phyloP scores from a whole-genome alignment of 306 rosid genomes.

The Styphnolobium japonicum region DNA sequence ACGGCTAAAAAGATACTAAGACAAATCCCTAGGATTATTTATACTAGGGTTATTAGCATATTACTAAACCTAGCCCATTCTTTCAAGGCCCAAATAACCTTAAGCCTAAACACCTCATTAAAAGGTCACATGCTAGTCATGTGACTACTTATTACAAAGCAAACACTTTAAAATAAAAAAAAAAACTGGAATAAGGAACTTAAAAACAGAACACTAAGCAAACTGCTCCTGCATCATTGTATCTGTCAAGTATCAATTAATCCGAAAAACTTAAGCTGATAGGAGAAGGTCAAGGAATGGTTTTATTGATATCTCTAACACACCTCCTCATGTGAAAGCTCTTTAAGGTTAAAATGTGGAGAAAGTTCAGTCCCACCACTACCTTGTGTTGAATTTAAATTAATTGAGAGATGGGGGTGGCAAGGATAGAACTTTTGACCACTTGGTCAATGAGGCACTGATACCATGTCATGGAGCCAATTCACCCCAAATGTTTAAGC shows the following conservation, averaged over 20 bases:
- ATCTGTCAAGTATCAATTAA: neutral
- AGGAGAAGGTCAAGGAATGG: neutral
- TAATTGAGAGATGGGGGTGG: conserved; percentile 3
- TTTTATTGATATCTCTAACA: conserved; percentile 15
- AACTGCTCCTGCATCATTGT: too few relatives aligned
- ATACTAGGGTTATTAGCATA: too few relatives aligned
- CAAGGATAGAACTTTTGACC: neutral
- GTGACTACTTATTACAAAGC: too few relatives aligned
- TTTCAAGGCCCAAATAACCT: too few relatives aligned
- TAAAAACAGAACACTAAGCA: too few relatives aligned
- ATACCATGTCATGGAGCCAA: conserved; percentile 6
- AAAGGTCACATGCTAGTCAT: too few relatives aligned
- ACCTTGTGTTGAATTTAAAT: neutral
- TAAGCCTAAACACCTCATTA: too few relatives aligned
- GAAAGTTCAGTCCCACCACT: neutral
- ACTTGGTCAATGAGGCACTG: neutral
- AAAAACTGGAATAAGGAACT: too few relatives aligned
- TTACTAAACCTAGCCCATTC: too few relatives aligned
- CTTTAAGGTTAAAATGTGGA: neutral
- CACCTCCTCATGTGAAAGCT: neutral
- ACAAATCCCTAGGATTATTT: too few relatives aligned
- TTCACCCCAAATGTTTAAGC: conserved; percentile 3
- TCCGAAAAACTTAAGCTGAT: neutral
- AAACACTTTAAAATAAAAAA: too few relatives aligned
- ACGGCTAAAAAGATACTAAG: too few relatives aligned